phyloP scores from a whole-genome alignment of 2,329 filamentous ascomycete genomes.

The Plectosphaerella sp. region DNA sequence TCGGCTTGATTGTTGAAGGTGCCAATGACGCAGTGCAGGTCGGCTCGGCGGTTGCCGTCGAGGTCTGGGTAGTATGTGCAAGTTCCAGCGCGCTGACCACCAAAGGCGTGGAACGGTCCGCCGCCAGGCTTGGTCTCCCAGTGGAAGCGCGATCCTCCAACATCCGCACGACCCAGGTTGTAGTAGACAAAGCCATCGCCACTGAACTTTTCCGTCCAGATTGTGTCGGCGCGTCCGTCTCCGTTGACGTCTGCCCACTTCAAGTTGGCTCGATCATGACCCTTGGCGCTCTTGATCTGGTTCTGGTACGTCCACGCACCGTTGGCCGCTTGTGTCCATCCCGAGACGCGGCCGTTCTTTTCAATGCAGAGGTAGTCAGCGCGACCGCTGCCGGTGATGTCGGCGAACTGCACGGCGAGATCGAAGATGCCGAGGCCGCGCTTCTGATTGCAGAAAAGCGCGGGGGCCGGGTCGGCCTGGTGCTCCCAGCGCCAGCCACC shows the following conservation, averaged over 20 bases:
- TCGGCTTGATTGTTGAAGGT: slow-evolving; percentile 6
- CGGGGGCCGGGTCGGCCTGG: slow-evolving; percentile 3
- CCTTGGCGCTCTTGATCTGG: slow-evolving; percentile 23
- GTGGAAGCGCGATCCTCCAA: slow-evolving; percentile 9
- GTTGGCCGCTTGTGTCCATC: slow-evolving; percentile 16
- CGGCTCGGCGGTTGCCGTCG: slow-evolving; percentile 19
- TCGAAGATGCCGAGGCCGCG: slow-evolving; percentile 20
- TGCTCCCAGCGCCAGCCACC: not conserved
- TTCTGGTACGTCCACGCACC: slow-evolving; percentile 11
- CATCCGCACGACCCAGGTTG: slow-evolving; percentile 17
- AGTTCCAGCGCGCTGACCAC: slow-evolving; percentile 5
- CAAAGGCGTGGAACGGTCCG: not conserved
- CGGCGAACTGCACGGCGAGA: slow-evolving; percentile 23
- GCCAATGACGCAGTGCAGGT: slow-evolving; percentile 11
- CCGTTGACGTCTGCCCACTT: slow-evolving; percentile 33
- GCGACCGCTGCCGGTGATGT: slow-evolving; percentile 21
- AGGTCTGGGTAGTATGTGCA: slow-evolving; percentile 19
- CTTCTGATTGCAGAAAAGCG: slow-evolving; percentile 15
- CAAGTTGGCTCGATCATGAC: slow-evolving; percentile 28
- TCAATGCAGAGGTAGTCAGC: slow-evolving; percentile 28
- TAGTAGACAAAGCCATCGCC: slow-evolving; percentile 24
- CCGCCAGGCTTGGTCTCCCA: slow-evolving; percentile 8
- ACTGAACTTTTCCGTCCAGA: slow-evolving; percentile 28
- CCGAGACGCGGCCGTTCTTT: slow-evolving; percentile 17
- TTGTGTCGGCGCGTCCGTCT: slow-evolving; percentile 26